Percentiles rank a stretch among this genome's conserved stretches.
These are phyloP conservation scores for Ocimum tenuiflorum DNA, from an alignment of 257 asterid species.

Conservation along the genomic window DNA sequence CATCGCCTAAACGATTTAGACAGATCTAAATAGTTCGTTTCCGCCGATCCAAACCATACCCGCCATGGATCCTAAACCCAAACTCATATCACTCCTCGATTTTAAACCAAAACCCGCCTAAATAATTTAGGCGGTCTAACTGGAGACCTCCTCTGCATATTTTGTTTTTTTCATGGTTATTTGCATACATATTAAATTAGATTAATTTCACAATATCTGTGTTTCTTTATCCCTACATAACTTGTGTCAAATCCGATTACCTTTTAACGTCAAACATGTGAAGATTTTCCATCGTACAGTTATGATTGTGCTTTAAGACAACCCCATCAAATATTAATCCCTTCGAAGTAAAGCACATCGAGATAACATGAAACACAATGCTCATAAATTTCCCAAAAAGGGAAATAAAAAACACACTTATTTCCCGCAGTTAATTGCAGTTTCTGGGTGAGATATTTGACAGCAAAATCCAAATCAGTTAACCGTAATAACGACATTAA, in stretches of 20 bases:
- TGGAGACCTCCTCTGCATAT: too few relatives aligned
- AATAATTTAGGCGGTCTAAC: too few relatives aligned
- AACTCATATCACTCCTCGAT: too few relatives aligned
- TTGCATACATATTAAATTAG: too few relatives aligned
- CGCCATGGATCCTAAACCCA: too few relatives aligned
- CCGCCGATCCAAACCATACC: too few relatives aligned
- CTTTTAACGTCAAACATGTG: conserved; percentile 31
- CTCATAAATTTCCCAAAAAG: neutral
- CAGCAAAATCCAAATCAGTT: conserved; percentile 19
- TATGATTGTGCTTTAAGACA: conserved; percentile 37
- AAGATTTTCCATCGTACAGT: conserved; percentile 5
- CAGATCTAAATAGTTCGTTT: too few relatives aligned
- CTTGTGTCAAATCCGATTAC: neutral
- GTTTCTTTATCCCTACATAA: neutral
- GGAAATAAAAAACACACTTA: too few relatives aligned
- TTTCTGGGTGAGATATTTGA: conserved; percentile 24
- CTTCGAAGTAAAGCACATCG: conserved; percentile 35
- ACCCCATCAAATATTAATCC: conserved; percentile 17
- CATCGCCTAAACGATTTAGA: too few relatives aligned
- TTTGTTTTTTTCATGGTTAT: too few relatives aligned
- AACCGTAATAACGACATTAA: conserved; percentile 18
- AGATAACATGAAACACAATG: neutral
- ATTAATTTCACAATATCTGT: too few relatives aligned
- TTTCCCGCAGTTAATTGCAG: conserved; percentile 6
- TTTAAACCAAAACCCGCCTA: too few relatives aligned